These are phyloP conservation scores for Grammothele lineata DNA, from an alignment of 768 basidiomycete species.

Conservation along the genomic window DNA sequence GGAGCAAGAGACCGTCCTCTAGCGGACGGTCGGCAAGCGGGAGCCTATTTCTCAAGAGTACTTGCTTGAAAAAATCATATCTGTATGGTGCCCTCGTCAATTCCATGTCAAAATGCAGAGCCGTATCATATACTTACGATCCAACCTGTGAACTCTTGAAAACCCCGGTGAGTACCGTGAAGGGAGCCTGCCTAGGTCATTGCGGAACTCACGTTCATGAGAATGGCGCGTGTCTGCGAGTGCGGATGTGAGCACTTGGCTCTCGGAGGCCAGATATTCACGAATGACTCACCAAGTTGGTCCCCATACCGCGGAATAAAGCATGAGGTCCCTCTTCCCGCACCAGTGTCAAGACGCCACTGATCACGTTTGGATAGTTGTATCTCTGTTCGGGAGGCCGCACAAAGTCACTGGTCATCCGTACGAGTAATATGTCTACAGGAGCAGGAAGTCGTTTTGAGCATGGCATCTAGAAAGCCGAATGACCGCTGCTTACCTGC, in stretches of 20 bases:
- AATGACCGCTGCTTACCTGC: constrained; percentile 50
- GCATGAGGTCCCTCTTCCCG: constrained; percentile 67
- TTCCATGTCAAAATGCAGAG: background rate
- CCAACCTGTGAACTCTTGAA: constrained; percentile 73
- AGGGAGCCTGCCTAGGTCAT: background rate
- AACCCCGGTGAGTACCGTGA: constrained; percentile 9
- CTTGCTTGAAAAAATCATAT: constrained; percentile 73
- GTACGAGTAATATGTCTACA: constrained; percentile 66
- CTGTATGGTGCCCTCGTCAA: constrained; percentile 32
- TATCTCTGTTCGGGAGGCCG: constrained; percentile 72
- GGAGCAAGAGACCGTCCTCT: constrained; percentile 61
- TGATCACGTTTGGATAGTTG: constrained; percentile 74
- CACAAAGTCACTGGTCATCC: constrained; percentile 86
- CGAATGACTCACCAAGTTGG: constrained; percentile 58
- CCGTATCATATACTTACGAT: constrained; percentile 50
- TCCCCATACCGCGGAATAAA: constrained; percentile 68
- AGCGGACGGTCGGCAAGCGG: constrained; percentile 59
- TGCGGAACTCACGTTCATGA: constrained; percentile 66
- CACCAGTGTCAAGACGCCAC: constrained; percentile 62
- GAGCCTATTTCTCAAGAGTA: constrained; percentile 46
- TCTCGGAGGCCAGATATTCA: too few species aligned
- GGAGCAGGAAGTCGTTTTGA: too few species aligned
- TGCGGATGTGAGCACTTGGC: background rate
- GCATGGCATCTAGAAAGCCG: too few species aligned
- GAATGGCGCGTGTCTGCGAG: constrained; percentile 50